These are phyloP conservation scores for Lactarius tabidus DNA, from an alignment of 768 basidiomycete species.

Conservation along the genomic window DNA sequence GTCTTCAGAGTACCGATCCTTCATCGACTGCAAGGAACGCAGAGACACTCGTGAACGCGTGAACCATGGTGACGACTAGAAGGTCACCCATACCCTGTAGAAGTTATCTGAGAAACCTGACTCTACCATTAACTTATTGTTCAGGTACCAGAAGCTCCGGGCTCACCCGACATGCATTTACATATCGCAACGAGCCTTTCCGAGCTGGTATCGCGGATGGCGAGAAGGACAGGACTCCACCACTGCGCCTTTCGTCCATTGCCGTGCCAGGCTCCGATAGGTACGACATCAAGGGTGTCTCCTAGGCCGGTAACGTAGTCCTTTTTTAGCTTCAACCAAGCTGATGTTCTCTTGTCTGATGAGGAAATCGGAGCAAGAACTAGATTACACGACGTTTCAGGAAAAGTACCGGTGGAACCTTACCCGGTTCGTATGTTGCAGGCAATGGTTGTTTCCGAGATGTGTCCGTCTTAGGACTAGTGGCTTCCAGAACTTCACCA, in stretches of 20 bases:
- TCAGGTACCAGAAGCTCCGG: neutral
- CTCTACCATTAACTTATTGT: neutral
- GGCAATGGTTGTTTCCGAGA: conserved; percentile 62
- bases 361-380: neutral
- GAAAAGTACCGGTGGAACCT: conserved; percentile 23
- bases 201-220: conserved; percentile 60
- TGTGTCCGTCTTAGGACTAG: conserved; percentile 35
- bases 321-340: conserved; percentile 91
- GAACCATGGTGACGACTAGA: neutral
- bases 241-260: conserved; percentile 84
- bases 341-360: conserved; percentile 73
- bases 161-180: conserved; percentile 83
- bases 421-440: conserved; percentile 81
- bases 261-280: conserved; percentile 84
- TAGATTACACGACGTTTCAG: neutral
- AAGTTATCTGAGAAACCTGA: conserved; percentile 81
- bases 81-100: conserved; percentile 53
- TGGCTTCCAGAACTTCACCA: conserved; percentile 38
- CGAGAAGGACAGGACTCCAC: conserved; percentile 90
- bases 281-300: conserved; percentile 70
- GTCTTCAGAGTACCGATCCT: conserved; percentile 58
- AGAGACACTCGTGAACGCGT: conserved; percentile 6
- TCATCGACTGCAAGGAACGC: conserved; percentile 45
- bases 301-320: conserved; percentile 81
- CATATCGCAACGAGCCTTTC: conserved; percentile 72